Base-by-base conservation (phyloP, 2,329 filamentous ascomycete genomes). In the Fusarium sp. region DNA sequence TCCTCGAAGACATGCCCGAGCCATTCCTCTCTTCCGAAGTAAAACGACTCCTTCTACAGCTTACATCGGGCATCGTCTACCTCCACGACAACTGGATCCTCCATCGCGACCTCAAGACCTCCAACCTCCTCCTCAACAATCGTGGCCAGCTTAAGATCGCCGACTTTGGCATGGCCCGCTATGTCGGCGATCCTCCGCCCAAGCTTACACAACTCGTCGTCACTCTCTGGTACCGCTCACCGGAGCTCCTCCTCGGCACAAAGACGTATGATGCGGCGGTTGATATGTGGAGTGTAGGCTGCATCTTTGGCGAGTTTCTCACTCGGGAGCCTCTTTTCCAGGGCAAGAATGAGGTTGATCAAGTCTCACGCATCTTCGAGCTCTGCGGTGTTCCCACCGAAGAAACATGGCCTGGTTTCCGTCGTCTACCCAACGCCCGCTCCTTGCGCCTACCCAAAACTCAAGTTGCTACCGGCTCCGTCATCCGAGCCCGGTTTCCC, bases 81-180 rank as follows among this genome's bases (percentile, higher is more conserved):
- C 89, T 99, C 16, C 96, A 99, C 83, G 86, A 88, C 46, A 89
- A 93, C 80, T 97, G 91, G 91, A 97, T 99, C 74, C 86, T 99
- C 63, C 94, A 96, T 81, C 93, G 94, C 58, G 94, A 98, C 80
- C 89, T 97, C 75, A 97, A 97, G 80, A 97, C 94, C 6, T 95
- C 92, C 48, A 97, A 97, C 76, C 89, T 99, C 46, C 89, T 99
- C 46, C 91, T 99, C 81, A 97, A 93, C 83, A 98, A 98, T 83
- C 92, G 94, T 44, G 96, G 96, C 44, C 91, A 92, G 78, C 91
- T 99, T 80, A 98, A 98, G 80, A 91, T 99, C 69, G 96, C 96
- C 63, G 96, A 99, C 81, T 99, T 99, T 77, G 96, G 96, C 79
- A 98, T 99, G 93, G 95, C 96, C 6, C 89, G 96, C 28, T 96